A percentile compares a stretch with the other conserved stretches of the same genome.
Evolutionary conservation across 352 stramenopile species (phyloP).

Genomic region (Globisporangium abappressorium): DNA sequence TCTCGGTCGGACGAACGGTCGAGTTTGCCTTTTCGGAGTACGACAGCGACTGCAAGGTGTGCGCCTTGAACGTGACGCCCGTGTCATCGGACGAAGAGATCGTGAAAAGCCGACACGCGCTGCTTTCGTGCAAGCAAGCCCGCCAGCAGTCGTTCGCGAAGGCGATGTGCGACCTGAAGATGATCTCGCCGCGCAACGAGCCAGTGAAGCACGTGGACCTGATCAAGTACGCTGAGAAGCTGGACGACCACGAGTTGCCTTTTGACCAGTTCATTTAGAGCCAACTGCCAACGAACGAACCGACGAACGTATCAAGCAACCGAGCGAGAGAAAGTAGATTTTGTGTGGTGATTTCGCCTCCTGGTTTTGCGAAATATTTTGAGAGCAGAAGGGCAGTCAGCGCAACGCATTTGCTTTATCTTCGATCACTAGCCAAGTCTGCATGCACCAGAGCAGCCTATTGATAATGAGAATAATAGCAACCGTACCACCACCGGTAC

Average conservation of each 20-base stretch:
- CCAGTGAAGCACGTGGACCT: conserved; percentile 77
- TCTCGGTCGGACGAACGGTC: conserved; percentile 64
- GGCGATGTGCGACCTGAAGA: conserved; percentile 74
- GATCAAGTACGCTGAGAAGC: conserved; percentile 83
- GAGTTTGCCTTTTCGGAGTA: conserved; percentile 53
- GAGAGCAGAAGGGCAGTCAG: neutral
- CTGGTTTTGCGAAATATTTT: neutral
- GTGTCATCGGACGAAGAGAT: conserved; percentile 61
- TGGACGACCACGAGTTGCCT: conserved; percentile 60
- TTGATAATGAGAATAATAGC: conserved; percentile 1
- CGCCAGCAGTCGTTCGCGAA: conserved; percentile 70
- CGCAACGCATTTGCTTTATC: neutral
- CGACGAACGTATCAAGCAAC: neutral
- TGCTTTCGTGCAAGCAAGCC: conserved; percentile 72
- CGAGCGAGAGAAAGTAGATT: conserved; percentile 1
- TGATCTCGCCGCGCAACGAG: conserved; percentile 73
- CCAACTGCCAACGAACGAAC: neutral
- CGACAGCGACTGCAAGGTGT: conserved; percentile 26
- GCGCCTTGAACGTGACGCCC: conserved; percentile 58
- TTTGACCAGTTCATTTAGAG: conserved; percentile 63
- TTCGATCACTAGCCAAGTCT: neutral
- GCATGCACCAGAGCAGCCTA: neutral
- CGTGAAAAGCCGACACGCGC: conserved; percentile 60
- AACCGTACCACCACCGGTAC: neutral
- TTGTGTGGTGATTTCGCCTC: neutral